Evolutionary conservation across 1,284 basidiomycete genomes (phyloP), one percentile per base, ranked within the genome.

Genomic region (Malassezia japonica): DNA sequence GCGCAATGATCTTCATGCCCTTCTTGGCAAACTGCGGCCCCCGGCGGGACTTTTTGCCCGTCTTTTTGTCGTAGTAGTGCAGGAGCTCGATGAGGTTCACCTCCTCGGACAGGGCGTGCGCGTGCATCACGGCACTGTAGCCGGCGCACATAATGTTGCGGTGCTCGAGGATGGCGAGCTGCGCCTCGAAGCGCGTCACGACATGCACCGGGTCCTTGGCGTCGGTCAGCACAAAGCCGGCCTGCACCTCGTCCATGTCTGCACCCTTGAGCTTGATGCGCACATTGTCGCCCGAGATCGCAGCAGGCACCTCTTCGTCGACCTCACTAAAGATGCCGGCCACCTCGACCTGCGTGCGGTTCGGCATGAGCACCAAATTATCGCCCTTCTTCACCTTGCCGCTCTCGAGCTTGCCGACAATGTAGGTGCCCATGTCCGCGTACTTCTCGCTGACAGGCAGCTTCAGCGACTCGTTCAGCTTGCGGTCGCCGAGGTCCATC

Each of bases 41-140:
- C 36, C 60, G 61, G 43, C 64, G 61, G 50, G 60, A 63, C 67
- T 72, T 72, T 51, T 67, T 69, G 43, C 70, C 70, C 55, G 68
- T 72, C 57, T 70, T 71, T 54, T 70, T 72, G 58, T 72, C 68
- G 58, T 70, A 72, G 62, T 72, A 72, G 62, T 72, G 70, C 52
- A 72, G 46, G 34, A 72, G 53, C 28, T 61, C 65, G 6, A 48
- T 41, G 42, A 72, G 44, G 43, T 35, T 62, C 25, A 67, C 61
- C 50, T 72, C 70, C 55, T 72, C 68, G 32, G 59, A 57, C 7
- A 64, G 57, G 4, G 68, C 64, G 59, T 72, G 70, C 35, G 66
- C 66, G 51, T 72, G 68, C 46, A 72, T 63, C 25, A 72, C 64
- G 13, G 70, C 68, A 31, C 56, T 61, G 59, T 70, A 72, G n/a